Conservation (phyloP, 305 asterid species). For the Plantago coronopus region DNA sequence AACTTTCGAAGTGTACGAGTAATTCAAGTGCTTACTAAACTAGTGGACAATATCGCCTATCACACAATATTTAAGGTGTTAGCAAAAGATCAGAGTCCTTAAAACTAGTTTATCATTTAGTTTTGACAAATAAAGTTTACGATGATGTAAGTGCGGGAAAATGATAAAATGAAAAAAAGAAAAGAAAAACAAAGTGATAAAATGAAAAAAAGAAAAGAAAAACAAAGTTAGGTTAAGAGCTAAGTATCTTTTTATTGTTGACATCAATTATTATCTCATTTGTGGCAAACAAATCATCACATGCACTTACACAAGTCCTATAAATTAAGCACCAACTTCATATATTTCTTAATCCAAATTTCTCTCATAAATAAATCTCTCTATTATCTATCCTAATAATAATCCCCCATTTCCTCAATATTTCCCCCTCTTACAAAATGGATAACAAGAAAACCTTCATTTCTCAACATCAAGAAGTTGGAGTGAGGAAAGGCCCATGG, state of each 20-base stretch:
- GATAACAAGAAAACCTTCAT: slow-evolving; percentile 57
- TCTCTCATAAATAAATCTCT: slow-evolving; percentile 1
- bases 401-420: not conserved
- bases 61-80: too few species aligned
- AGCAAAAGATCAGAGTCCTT: too few species aligned
- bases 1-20: too few species aligned
- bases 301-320: slow-evolving; percentile 20
- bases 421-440: slow-evolving; percentile 34
- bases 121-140: too few species aligned
- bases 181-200: too few species aligned
- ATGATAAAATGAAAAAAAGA: too few species aligned
- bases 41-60: too few species aligned
- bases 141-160: too few species aligned
- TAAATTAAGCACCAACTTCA: slow-evolving; percentile 36
- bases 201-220: too few species aligned
- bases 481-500: slow-evolving; percentile 97
- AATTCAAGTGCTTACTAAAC: too few species aligned
- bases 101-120: too few species aligned
- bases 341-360: slow-evolving; percentile 22
- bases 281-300: not conserved
- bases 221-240: not conserved
- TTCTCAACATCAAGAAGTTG: slow-evolving; percentile 67
- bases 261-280: not conserved
- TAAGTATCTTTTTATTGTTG: slow-evolving; percentile 13
- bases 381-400: too few species aligned